phyloP scores from a whole-genome alignment of 2,329 filamentous ascomycete species.

The Proliferodiscus dingleyae region DNA sequence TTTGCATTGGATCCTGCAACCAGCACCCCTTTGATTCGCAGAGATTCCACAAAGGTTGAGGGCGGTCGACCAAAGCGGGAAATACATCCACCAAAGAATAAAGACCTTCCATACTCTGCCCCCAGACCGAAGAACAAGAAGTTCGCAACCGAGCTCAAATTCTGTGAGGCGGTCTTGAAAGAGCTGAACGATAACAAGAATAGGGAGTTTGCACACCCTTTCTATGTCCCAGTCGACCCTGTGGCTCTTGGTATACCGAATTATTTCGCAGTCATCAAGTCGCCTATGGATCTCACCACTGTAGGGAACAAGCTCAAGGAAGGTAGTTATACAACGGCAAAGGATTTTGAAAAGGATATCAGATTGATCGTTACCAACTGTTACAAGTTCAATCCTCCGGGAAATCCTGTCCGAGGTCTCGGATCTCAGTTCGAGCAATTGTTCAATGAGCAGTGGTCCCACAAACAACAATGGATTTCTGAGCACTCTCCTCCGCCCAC shows the following conservation, averaged over 20 bases:
- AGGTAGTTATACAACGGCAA: conserved; percentile 74
- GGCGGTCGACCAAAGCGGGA: conserved; percentile 83
- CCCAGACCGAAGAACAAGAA: conserved; percentile 83
- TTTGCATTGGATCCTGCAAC: conserved; percentile 71
- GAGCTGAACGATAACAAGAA: conserved; percentile 76
- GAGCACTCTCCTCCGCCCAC: conserved; percentile 63
- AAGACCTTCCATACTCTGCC: conserved; percentile 84
- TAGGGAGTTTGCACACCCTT: conserved; percentile 62
- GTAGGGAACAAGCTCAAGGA: conserved; percentile 70
- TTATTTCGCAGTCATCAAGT: conserved; percentile 91
- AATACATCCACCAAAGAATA: conserved; percentile 84
- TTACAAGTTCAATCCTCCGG: conserved; percentile 81
- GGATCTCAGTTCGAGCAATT: conserved; percentile 70
- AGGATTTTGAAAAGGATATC: conserved; percentile 82
- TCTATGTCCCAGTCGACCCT: conserved; percentile 82
- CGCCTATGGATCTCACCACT: conserved; percentile 92
- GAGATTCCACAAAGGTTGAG: conserved; percentile 74
- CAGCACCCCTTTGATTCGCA: conserved; percentile 75
- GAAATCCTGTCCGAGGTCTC: conserved; percentile 66
- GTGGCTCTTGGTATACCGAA: conserved; percentile 90
- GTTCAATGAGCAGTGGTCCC: conserved; percentile 70
- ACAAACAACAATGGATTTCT: conserved; percentile 77
- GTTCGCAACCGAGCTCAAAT: conserved; percentile 80
- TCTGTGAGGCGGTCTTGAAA: conserved; percentile 75
- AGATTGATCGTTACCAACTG: conserved; percentile 84